Evolutionary conservation across 805 yeast species (phyloP), one percentile per base, ranked within the genome.

Genomic region (Kuraishia capsulata): DNA sequence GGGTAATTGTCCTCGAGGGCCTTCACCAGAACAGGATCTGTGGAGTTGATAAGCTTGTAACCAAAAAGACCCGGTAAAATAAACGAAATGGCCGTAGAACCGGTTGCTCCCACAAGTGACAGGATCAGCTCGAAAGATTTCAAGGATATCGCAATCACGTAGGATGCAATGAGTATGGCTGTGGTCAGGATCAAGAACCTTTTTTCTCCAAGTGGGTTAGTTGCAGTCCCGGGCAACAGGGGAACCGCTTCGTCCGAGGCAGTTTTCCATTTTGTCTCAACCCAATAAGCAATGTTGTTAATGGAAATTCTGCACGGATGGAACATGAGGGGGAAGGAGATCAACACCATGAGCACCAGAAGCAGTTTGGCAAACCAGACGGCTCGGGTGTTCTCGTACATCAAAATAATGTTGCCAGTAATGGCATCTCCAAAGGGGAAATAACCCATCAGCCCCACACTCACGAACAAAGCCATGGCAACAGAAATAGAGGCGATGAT

Each of bases 21-120:
- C n/a, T 36, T 20, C 26, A 25, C n/a, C 23, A 42, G 25, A 4
- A 18, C 35, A 18, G 20, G 21, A 23, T 39, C 41, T 19, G 32
- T 33, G 5, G 45, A 46, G n/a, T 46, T 67, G n/a, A 75, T 65
- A 39, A 75, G 55, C 52, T 76, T 70, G 52, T 61, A 82, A 0
- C 90, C 90, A 55, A 82, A 83, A 40, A 78, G 61, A 0, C 94
- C 92, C 0, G 94, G 94, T 32, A 83, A 63, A 8, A 81, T 81
- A 55, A 82, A 83, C 19, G 87, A 77, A 37, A 83, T 83, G 20
- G 86, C 65, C 0, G 89, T 84, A 4, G 89, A 83, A 0, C 94
- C 94, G 0, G 92, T 83, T 4, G 89, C 81, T 3, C 94, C 94
- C 8, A 83, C 88, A 38, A 83, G 61, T 1, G 90, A 76, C 35